Evolutionary conservation across 345 rosid genomes (phyloP), one percentile per base, ranked within the genome.

Genomic region (Camelina laxa): DNA sequence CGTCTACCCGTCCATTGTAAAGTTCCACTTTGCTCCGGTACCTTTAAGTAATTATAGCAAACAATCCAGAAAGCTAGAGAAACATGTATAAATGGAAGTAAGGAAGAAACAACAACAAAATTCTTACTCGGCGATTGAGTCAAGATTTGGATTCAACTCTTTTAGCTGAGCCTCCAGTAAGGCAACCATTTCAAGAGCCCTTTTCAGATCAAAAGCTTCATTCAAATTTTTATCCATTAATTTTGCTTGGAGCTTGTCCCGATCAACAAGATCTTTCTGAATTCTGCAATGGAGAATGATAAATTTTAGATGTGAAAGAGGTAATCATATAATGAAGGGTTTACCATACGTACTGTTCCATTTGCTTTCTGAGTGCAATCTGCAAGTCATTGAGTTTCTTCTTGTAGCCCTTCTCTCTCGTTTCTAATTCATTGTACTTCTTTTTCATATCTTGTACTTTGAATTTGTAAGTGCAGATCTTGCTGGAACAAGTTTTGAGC

Each of bases 71-170:
- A 65, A 72, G 57, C 63, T 41, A 49, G 16, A 58, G 68, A 57
- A 57, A 41, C 41, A 65, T 65, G 57, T 45, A 31, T 35, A 39
- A 27, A 48, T 30, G 22, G 15, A 16, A 61, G 49, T 19, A 56
- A 20, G 39, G 3, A 27, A 61, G 1, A 41, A 36, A 50, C 24
- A 56, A 53, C 7, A 73, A 7, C 12, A 20, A 68, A 72, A 70
- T 19, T 47, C 87, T 70, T 88, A 95, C 99, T 92, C 97, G 35
- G 99, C 77, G 9, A 95, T 90, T 53, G 97, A 95, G 81, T 95
- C 97, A 50, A 95, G 97, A 81, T 95, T 95, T 64, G 99, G 99
- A 76, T 85, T 90, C 90, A 95, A 76, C 81, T 95, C 98, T 81
- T 90, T 95, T 69, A 95, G 76, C 65, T 95, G 97, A 55, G 94